Evolutionary conservation across 140 eudicot genomes (phyloP).

Genomic region (Senecio squalidus): DNA sequence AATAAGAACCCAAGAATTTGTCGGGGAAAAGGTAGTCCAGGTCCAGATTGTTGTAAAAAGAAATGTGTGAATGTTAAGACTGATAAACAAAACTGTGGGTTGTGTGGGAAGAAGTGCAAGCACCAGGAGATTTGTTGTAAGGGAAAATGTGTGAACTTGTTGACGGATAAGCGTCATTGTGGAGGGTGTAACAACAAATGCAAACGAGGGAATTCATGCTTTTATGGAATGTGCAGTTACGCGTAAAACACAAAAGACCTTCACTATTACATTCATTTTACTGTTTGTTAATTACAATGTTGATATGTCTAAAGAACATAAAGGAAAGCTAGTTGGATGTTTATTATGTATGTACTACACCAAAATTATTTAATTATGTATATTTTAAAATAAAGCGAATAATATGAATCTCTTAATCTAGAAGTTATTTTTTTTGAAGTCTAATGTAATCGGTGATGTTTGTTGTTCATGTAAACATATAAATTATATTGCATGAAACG

Average conservation of each 20-base stretch:
- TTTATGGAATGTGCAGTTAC: conserved; percentile 59
- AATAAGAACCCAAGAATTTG: conserved; percentile 51
- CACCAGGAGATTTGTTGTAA: conserved; percentile 45
- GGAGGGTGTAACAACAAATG: conserved; percentile 52
- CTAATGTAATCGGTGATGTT: too few species aligned
- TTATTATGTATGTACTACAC: too few species aligned
- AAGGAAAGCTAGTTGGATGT: too few species aligned
- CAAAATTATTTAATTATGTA: too few species aligned
- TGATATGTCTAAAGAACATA: background rate
- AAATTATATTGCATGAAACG: too few species aligned
- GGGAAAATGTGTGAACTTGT: conserved; percentile 42
- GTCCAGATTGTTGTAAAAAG: conserved; percentile 57
- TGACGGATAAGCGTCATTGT: conserved; percentile 37
- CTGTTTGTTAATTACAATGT: conserved; percentile 2
- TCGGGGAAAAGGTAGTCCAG: conserved; percentile 30
- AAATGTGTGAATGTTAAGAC: conserved; percentile 45
- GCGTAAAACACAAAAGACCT: conserved; percentile 23
- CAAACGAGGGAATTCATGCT: conserved; percentile 36
- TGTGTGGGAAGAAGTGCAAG: conserved; percentile 53
- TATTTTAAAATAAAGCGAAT: too few species aligned
- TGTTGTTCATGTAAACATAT: too few species aligned
- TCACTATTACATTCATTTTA: background rate
- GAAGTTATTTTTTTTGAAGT: too few species aligned
- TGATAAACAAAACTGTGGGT: conserved; percentile 46
- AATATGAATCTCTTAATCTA: too few species aligned